Evolutionary conservation across 1,284 basidiomycete genomes (phyloP), one percentile per base, ranked within the genome.

Genomic region (Pisolithus thermaeus): DNA sequence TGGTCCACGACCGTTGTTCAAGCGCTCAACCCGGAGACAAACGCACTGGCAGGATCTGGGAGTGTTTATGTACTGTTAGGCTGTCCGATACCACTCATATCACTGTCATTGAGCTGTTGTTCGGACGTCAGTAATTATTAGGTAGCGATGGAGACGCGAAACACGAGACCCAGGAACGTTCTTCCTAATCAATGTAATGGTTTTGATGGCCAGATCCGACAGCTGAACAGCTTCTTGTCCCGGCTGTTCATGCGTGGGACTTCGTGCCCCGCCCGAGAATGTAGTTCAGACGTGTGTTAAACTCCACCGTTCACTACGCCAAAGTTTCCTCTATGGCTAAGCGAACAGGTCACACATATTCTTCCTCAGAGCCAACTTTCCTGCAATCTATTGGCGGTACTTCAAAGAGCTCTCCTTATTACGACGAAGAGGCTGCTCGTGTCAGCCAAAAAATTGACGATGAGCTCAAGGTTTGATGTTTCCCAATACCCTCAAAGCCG

Each of bases 401-500:
- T 0, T 59, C 60, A 25, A 70, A 66, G 53, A 44, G 67, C 7
- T 70, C 67, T 35, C 67, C 48, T 35, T 66, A 64, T 42, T 72
- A 74, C 42, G 72, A 77, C 25, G 75, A 74, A 44, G 73, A 78
- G 49, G 79, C 83, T 4, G 61, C 71, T 36, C 74, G 74, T 47
- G 71, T 78, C 56, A 85, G 80, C 70, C 76, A 77, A 60, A 69
- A 72, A 60, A 89, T 89, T 61, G 87, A 89, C 65, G 83, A 87
- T 52, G 81, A 84, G 46, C 70, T 88, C 60, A 80, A 72, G 70
- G 85, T 85, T 27, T 52, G 49, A 76, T 64, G 36, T 46, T 54
- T 42, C 32, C 35, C 47, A 5, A 16, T 42, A 14, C 42, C 18
- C 22, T 44, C 37, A 12, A 0, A 1, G 5, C 1, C 32, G 43